A percentile compares a stretch with the other conserved stretches of the same genome.
Evolutionary conservation across 106 monocot species (phyloP).

Genomic region (Dendrobium catenatum): DNA sequence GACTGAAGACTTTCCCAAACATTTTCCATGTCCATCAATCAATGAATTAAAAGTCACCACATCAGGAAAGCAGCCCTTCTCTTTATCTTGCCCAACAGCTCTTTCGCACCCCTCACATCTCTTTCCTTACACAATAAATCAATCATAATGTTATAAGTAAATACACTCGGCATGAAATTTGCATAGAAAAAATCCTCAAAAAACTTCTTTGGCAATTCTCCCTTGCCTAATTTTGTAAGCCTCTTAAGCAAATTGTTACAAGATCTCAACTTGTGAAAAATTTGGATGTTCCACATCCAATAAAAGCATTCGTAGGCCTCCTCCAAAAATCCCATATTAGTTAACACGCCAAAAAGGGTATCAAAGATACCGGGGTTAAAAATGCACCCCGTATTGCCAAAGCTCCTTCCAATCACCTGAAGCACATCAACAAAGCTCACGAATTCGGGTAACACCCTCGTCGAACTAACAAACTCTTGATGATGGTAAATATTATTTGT

Average conservation of each 20-base stretch:
- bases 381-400: not conserved
- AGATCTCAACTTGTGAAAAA: slow-evolving; percentile 72
- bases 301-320: slow-evolving; percentile 50
- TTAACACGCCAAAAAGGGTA: slow-evolving; percentile 42
- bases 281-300: slow-evolving; percentile 31
- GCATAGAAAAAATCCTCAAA: slow-evolving; percentile 56
- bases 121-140: slow-evolving; percentile 66
- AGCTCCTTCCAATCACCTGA: slow-evolving; percentile 9
- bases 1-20: not conserved
- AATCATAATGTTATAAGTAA: slow-evolving; percentile 85
- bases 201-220: slow-evolving; percentile 29
- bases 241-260: slow-evolving; percentile 71
- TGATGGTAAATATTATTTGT: no score
- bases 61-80: slow-evolving; percentile 60
- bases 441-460: not conserved
- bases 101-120: slow-evolving; percentile 36
- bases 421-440: slow-evolving; percentile 17
- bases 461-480: slow-evolving; percentile 17
- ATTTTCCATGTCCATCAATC: slow-evolving; percentile 81
- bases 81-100: slow-evolving; percentile 47
- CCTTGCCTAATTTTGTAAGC: slow-evolving; percentile 27
- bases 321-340: slow-evolving; percentile 36
- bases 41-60: slow-evolving; percentile 68
- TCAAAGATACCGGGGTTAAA: slow-evolving; percentile 37
- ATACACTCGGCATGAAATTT: slow-evolving; percentile 35